These are phyloP conservation scores for Chrysopogon serrulatus DNA, from an alignment of 176 grass and related monocot species.

Conservation along the genomic window DNA sequence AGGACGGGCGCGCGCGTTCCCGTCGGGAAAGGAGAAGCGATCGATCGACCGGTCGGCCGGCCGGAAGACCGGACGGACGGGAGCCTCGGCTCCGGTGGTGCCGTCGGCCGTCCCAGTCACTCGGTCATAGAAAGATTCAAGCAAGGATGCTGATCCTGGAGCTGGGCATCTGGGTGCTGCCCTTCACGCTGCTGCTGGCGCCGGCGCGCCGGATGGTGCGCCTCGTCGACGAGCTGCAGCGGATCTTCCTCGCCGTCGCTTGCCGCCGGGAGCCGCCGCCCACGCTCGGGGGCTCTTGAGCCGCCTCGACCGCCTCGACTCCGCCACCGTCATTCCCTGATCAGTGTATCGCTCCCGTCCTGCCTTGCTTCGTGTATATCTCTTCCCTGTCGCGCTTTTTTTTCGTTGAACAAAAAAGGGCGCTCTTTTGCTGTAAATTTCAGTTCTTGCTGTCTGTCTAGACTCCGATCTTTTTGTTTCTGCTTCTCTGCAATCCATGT, in stretches of 20 bases:
- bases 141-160: constrained; percentile 65
- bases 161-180: constrained; percentile 67
- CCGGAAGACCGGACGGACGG: too few relatives aligned
- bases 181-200: constrained; percentile 63
- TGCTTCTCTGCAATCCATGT: not conserved
- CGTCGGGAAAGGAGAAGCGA: not conserved
- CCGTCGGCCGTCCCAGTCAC: too few relatives aligned
- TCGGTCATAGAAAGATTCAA: too few relatives aligned
- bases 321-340: constrained; percentile 51
- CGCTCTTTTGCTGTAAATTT: not conserved
- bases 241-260: constrained; percentile 36
- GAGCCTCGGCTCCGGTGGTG: too few relatives aligned
- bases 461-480: not conserved
- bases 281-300: constrained; percentile 38
- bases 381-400: not conserved
- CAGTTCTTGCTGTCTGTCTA: not conserved
- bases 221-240: constrained; percentile 53
- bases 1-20: not conserved
- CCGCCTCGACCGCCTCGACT: constrained; percentile 57
- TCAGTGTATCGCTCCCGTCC: not conserved
- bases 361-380: not conserved
- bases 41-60: not conserved
- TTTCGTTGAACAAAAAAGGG: not conserved
- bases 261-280: not conserved
- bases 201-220: constrained; percentile 55